Conservation (phyloP, 163 green algal species). For the Botryococcus braunii region DNA sequence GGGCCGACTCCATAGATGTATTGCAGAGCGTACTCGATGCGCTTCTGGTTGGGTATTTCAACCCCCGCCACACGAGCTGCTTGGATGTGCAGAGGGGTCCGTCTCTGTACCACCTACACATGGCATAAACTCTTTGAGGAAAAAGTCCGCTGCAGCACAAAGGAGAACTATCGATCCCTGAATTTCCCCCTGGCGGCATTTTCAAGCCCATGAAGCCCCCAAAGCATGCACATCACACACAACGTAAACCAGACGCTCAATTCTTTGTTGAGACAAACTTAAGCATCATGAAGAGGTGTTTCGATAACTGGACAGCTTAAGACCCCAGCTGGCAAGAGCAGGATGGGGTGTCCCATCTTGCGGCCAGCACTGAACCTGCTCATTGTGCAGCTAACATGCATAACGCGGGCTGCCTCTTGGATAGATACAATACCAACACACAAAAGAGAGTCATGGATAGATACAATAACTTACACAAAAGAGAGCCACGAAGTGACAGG, state of each 20-base stretch:
- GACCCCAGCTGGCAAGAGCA: too few relatives aligned
- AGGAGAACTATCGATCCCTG: neutral
- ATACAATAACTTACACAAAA: too few relatives aligned
- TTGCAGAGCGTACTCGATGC: constrained; percentile 86
- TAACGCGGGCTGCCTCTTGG: too few relatives aligned
- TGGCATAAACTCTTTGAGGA: neutral
- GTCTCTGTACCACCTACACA: neutral
- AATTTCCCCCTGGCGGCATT: neutral
- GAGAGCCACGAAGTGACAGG: too few relatives aligned
- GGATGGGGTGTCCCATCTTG: too few relatives aligned
- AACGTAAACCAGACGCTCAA: neutral
- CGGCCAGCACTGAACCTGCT: too few relatives aligned
- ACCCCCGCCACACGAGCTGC: constrained; percentile 79
- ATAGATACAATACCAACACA: too few relatives aligned
- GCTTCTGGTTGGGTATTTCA: constrained; percentile 96
- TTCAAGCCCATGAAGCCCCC: neutral
- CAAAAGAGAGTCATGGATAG: too few relatives aligned
- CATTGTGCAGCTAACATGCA: too few relatives aligned
- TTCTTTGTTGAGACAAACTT: neutral
- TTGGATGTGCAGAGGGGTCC: constrained; percentile 19
- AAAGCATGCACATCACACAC: neutral
- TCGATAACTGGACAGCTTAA: too few relatives aligned
- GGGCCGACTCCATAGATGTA: constrained; percentile 95
- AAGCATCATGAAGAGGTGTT: too few relatives aligned
- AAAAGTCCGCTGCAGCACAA: neutral